Conservation (phyloP, 1,139 yeast genomes). For the Kodamaea plutei region DNA sequence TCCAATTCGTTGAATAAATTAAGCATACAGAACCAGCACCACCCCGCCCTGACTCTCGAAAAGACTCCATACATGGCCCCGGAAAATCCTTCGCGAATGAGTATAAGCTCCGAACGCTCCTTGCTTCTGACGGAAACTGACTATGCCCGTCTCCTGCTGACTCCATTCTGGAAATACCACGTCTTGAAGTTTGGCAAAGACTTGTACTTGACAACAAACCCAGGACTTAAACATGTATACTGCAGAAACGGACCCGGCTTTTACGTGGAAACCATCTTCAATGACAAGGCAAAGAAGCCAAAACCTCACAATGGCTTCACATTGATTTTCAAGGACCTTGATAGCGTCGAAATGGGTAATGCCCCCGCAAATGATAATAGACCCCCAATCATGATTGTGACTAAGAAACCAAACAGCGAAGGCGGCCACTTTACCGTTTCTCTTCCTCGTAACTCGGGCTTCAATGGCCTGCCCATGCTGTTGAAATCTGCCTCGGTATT, state of each 20-base stretch:
- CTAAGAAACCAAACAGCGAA: slow-evolving; percentile 23
- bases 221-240: slow-evolving; percentile 50
- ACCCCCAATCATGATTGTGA: slow-evolving; percentile 29
- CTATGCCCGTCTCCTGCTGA: slow-evolving; percentile 7
- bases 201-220: slow-evolving; percentile 57
- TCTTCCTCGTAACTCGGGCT: slow-evolving; percentile 14
- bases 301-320: slow-evolving; percentile 23
- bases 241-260: slow-evolving; percentile 58
- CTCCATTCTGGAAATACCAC: slow-evolving; percentile 61
- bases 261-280: slow-evolving; percentile 38
- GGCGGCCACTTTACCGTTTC: slow-evolving; percentile 32
- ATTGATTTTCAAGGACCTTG: slow-evolving; percentile 30
- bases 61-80: background rate
- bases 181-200: slow-evolving; percentile 45
- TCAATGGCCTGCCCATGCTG: slow-evolving; percentile 1
- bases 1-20: background rate
- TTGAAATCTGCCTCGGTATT: no score
- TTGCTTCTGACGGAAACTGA: slow-evolving; percentile 11
- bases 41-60: background rate
- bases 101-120: slow-evolving; percentile 11
- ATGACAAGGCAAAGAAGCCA: slow-evolving; percentile 12
- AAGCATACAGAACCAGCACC: background rate
- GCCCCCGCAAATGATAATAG: slow-evolving; percentile 7
- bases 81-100: slow-evolving; percentile 5
- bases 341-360: slow-evolving; percentile 20